phyloP scores from a whole-genome alignment of 352 stramenopile genomes.

The Phytopythium helicoides region DNA sequence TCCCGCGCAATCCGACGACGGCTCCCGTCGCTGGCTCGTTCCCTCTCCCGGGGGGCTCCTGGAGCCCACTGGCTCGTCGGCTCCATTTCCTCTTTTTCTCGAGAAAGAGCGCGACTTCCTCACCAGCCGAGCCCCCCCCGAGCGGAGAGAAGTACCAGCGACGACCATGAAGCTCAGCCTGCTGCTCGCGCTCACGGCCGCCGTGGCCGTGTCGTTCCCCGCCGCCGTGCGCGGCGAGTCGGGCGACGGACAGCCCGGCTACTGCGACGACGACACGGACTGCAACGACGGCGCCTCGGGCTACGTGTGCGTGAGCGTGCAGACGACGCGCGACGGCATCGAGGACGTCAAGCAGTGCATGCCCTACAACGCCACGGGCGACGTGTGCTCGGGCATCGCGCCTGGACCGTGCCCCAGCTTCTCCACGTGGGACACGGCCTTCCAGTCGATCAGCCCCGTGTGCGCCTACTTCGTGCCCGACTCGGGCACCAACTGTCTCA shows the following conservation, averaged over 20 bases:
- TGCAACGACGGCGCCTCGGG: slow-evolving; percentile 28
- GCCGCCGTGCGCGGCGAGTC: slow-evolving; percentile 27
- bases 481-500: slow-evolving; percentile 38
- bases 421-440: slow-evolving; percentile 61
- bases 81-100: slow-evolving; percentile 39
- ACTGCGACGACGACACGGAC: slow-evolving; percentile 53
- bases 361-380: slow-evolving; percentile 34
- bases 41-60: no score
- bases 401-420: slow-evolving; percentile 72
- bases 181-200: slow-evolving; percentile 22
- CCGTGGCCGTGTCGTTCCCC: slow-evolving; percentile 16
- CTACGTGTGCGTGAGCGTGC: slow-evolving; percentile 72
- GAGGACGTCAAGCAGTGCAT: slow-evolving; percentile 80
- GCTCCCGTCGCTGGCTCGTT: no score
- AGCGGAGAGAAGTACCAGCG: slow-evolving; percentile 5
- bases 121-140: neutral
- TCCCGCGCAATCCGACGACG: no score
- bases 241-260: slow-evolving; percentile 43
- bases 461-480: slow-evolving; percentile 68
- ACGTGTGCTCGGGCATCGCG: slow-evolving; percentile 57
- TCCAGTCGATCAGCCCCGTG: slow-evolving; percentile 65
- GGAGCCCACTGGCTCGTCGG: slow-evolving; percentile 3
- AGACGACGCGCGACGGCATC: slow-evolving; percentile 70
- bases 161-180: slow-evolving; percentile 24
- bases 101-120: slow-evolving; percentile 14